Percentiles rank a stretch among this genome's conserved stretches.
These are phyloP conservation scores for Mediolabrus comicus DNA, from an alignment of 108 stramenopile genomes.

Conservation along the genomic window DNA sequence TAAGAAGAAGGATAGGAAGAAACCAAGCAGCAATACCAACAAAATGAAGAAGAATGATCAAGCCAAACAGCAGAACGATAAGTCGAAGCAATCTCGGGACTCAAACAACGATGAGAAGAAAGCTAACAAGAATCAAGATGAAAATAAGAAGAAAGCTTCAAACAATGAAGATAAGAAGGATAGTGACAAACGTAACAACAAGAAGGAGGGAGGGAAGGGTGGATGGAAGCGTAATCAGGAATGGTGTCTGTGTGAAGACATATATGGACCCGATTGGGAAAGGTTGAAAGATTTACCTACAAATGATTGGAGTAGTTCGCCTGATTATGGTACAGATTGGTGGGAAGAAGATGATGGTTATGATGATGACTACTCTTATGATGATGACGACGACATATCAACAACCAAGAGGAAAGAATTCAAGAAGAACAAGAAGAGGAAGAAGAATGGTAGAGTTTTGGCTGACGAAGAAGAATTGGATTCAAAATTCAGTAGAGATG, in stretches of 20 bases:
- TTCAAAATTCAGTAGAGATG: not conserved
- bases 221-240: not conserved
- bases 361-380: not conserved
- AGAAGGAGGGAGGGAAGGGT: not conserved
- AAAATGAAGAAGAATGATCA: not conserved
- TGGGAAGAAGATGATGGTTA: not conserved
- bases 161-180: not conserved
- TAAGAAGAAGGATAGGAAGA: too few species aligned
- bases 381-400: not conserved
- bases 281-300: too few species aligned
- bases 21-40: not conserved
- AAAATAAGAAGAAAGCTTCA: not conserved
- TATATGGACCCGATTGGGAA: not conserved
- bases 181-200: not conserved
- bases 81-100: too few species aligned
- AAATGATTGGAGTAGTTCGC: too few species aligned
- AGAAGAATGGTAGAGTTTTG: not conserved
- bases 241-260: not conserved
- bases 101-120: not conserved
- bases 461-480: not conserved
- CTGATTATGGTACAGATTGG: not conserved
- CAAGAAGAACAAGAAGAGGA: not conserved
- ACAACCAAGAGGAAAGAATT: not conserved
- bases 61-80: not conserved
- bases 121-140: not conserved